Evolutionary conservation across 306 rosid genomes (phyloP), one percentile per base, ranked within the genome.

Genomic region (Cucurbita ficifolia): DNA sequence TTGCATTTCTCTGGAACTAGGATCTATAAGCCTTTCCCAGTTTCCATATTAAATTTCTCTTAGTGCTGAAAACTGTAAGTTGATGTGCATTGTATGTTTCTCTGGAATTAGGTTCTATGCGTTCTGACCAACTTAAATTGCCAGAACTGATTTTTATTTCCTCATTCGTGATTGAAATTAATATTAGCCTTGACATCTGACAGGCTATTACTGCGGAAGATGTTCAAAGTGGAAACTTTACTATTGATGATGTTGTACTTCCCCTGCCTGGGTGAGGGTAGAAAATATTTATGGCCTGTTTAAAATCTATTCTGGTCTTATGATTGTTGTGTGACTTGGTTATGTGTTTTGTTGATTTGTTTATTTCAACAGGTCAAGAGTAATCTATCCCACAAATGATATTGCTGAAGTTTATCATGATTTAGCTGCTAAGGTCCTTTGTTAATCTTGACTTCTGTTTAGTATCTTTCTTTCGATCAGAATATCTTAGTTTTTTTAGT

Each of bases 191-290:
- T 51, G 51, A 43, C 62, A 7, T 80, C 56, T 80, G 84, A 48
- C 91, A 94, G 99, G 87, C 77, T 82, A 84, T 91, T 56, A 79
- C 84, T 76, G 81, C 82, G 16, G 96, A 91, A 79, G 97, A 91
- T 81, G 78, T 94, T 58, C 76, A 68, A 59, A 76, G 76, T 39
- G 84, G 92, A 76, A 85, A 45, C 71, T 94, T 85, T 76, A 85
- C 85, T 21, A 82, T 91, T 82, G 96, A 91, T 38, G 99, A 94
- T 68, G 81, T 89, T 55, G 79, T 94, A 79, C 99, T 94, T 81
- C 99, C 99, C n/a, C 55, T 89, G 86, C 99, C 99, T 5, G 99
- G 99, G 99, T 91, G 83, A 87, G 79, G 42, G 73, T 14, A 64
- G 69, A 39, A 50, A 74, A 48, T 71, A 58, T 29, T 46, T 43